These are phyloP conservation scores for Fusarium continuum DNA, from an alignment of 2,329 filamentous ascomycete species.

Conservation along the genomic window DNA sequence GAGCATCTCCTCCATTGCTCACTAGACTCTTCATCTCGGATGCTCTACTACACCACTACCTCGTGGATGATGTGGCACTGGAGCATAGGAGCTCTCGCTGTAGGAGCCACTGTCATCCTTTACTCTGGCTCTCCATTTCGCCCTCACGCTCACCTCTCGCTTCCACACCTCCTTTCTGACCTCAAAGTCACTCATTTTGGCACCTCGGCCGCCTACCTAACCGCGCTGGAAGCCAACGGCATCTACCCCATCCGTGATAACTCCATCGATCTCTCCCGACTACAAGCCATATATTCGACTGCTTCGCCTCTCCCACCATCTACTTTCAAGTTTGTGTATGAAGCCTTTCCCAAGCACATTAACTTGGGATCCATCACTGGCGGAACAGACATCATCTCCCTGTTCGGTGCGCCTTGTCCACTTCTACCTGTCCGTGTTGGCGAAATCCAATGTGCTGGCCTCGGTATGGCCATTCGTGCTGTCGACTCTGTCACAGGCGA, in stretches of 20 bases:
- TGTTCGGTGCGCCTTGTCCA: conserved; percentile 88
- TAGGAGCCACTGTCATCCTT: conserved; percentile 82
- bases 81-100: conserved; percentile 86
- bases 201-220: conserved; percentile 93
- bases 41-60: conserved; percentile 94
- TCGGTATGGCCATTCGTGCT: conserved; percentile 79
- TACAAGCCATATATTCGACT: conserved; percentile 92
- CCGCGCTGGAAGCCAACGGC: conserved; percentile 82
- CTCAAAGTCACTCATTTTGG: conserved; percentile 91
- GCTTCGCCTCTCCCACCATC: conserved; percentile 92
- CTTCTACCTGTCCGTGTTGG: conserved; percentile 76
- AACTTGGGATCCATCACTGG: conserved; percentile 95
- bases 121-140: conserved; percentile 94
- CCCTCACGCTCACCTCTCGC: conserved; percentile 79
- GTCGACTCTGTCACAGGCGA: conserved; percentile 67
- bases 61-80: conserved; percentile 99
- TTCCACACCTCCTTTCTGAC: conserved; percentile 83
- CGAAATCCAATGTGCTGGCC: conserved; percentile 79
- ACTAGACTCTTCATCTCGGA: conserved; percentile 73
- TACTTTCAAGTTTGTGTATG: conserved; percentile 90
- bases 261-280: conserved; percentile 65
- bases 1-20: conserved; percentile 91
- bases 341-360: conserved; percentile 79
- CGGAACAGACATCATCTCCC: conserved; percentile 94
- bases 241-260: conserved; percentile 65